These are phyloP conservation scores for Pichia sp. DNA, from an alignment of 1,139 yeast genomes.

Conservation along the genomic window DNA sequence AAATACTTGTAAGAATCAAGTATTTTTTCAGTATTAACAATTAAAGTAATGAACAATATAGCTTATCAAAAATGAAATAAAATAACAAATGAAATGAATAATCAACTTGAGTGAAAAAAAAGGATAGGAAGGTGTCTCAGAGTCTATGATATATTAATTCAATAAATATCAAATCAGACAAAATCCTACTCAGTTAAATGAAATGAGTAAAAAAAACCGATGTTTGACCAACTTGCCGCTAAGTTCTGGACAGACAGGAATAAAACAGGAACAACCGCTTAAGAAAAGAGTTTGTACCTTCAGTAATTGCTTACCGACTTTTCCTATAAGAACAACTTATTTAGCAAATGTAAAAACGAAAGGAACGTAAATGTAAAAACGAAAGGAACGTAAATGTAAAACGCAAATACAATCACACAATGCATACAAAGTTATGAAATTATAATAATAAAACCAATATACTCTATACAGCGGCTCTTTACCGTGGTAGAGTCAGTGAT, in stretches of 20 bases:
- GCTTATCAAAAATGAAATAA: not conserved
- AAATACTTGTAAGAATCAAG: not conserved
- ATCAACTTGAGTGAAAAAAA: not conserved
- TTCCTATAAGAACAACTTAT: not conserved
- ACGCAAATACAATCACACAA: not conserved
- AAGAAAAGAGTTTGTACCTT: slow-evolving; percentile 4
- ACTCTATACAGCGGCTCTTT: not conserved
- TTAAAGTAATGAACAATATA: not conserved
- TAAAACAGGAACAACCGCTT: slow-evolving; percentile 2
- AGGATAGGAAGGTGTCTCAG: not conserved
- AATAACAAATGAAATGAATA: slow-evolving; percentile 1
- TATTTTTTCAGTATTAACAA: not conserved
- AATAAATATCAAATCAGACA: slow-evolving; percentile 16
- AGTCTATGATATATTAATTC: slow-evolving; percentile 14
- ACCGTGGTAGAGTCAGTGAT: slow-evolving; percentile 2
- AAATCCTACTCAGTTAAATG: not conserved
- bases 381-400: not conserved
- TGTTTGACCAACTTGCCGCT: slow-evolving; percentile 1
- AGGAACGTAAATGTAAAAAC: not conserved
- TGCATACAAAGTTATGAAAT: not conserved
- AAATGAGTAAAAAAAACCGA: not conserved
- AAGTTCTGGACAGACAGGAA: not conserved
- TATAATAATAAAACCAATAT: not conserved
- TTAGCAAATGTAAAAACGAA: not conserved
- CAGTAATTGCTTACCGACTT: slow-evolving; percentile 6